Percentiles rank a stretch among this genome's conserved stretches.
These are phyloP conservation scores for Leccinum subrobustum DNA, from an alignment of 1,284 basidiomycete genomes.

Conservation along the genomic window DNA sequence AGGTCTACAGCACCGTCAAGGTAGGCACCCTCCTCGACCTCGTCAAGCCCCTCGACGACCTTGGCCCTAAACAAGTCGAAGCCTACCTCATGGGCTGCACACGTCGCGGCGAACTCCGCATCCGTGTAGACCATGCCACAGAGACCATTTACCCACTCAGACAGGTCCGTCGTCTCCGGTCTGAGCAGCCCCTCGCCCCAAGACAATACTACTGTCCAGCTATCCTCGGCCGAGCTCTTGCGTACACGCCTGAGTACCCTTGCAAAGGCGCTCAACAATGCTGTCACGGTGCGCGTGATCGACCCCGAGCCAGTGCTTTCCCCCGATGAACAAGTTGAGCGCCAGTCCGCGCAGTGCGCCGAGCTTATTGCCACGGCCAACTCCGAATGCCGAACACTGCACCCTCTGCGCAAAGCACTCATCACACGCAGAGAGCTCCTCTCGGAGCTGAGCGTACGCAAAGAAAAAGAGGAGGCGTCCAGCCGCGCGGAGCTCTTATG, in stretches of 20 bases:
- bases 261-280: no score
- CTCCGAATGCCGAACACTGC: no score
- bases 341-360: no score
- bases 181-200: no score
- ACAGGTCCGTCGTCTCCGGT: no score
- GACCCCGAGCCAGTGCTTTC: no score
- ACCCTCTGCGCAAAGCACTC: neutral
- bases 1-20: constrained; percentile 89
- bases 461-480: constrained; percentile 55
- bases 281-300: no score
- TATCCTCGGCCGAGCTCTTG: no score
- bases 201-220: no score
- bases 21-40: constrained; percentile 76
- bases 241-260: no score
- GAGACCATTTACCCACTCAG: constrained; percentile 35
- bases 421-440: neutral
- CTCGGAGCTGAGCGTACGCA: neutral
- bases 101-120: constrained; percentile 83
- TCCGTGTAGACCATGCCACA: constrained; percentile 31
- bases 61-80: constrained; percentile 78
- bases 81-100: constrained; percentile 93
- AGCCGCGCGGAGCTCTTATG: constrained; percentile 73
- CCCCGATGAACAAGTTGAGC: no score
- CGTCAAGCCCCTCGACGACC: constrained; percentile 69
- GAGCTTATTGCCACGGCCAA: constrained; percentile 37